Conservation (phyloP, 2,329 filamentous ascomycete species). For the Trichophyton verrucosum region DNA sequence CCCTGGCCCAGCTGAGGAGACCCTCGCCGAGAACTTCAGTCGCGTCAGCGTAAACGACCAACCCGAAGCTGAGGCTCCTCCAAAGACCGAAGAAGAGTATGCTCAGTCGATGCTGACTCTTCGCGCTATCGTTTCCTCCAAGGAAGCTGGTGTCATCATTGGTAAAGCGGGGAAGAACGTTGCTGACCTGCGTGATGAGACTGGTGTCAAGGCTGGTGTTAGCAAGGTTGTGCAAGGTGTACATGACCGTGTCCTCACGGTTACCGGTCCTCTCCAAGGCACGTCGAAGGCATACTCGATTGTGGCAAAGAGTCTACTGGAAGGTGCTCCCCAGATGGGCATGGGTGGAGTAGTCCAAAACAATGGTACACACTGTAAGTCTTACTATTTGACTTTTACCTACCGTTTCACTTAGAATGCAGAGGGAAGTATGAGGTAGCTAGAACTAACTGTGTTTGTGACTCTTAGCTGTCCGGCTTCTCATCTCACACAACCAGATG, state of each 20-base stretch:
- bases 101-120: slow-evolving; percentile 84
- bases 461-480: slow-evolving; percentile 71
- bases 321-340: slow-evolving; percentile 86
- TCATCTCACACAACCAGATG: slow-evolving; percentile 99
- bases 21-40: slow-evolving; percentile 50
- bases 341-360: slow-evolving; percentile 84
- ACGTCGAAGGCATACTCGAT: slow-evolving; percentile 88
- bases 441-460: slow-evolving; percentile 12
- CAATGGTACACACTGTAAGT: slow-evolving; percentile 89
- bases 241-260: slow-evolving; percentile 90
- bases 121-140: slow-evolving; percentile 94
- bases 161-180: slow-evolving; percentile 98
- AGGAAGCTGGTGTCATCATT: slow-evolving; percentile 97
- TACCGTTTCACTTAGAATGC: too few species aligned
- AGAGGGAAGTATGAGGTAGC: neutral
- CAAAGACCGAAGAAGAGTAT: slow-evolving; percentile 95
- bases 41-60: slow-evolving; percentile 54
- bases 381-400: neutral
- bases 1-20: slow-evolving; percentile 47
- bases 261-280: slow-evolving; percentile 77
- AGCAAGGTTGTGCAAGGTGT: slow-evolving; percentile 98
- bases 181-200: slow-evolving; percentile 91
- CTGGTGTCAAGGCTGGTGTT: slow-evolving; percentile 92
- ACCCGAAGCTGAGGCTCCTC: slow-evolving; percentile 60
- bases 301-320: slow-evolving; percentile 79